These are phyloP conservation scores for Tuber microsphaerosporum DNA, from an alignment of 495 filamentous ascomycete species.

Conservation along the genomic window DNA sequence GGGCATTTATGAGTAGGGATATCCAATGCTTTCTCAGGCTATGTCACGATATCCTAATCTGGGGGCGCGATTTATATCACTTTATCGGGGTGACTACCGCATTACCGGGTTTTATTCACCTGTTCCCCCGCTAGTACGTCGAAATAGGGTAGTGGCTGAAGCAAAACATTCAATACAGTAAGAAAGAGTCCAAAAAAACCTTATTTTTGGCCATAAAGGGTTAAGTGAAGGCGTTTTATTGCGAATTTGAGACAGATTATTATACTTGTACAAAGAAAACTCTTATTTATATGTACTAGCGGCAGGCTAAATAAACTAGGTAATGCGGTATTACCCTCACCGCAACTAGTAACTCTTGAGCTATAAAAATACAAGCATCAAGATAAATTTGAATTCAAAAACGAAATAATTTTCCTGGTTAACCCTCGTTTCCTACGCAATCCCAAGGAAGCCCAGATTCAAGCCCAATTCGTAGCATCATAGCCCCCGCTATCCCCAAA, in stretches of 20 bases:
- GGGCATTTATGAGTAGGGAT: neutral
- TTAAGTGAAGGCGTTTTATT: too few relatives aligned
- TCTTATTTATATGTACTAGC: too few relatives aligned
- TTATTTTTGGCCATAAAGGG: too few relatives aligned
- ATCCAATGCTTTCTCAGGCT: neutral
- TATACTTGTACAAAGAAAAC: too few relatives aligned
- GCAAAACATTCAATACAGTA: too few relatives aligned
- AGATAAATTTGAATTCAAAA: neutral
- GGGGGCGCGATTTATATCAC: neutral
- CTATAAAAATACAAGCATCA: neutral
- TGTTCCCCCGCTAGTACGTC: too few relatives aligned
- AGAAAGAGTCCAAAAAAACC: too few relatives aligned
- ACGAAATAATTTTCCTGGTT: neutral
- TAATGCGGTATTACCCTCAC: neutral
- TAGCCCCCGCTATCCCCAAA: neutral
- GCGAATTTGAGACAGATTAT: too few relatives aligned
- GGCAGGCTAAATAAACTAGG: too few relatives aligned
- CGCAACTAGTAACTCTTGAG: neutral
- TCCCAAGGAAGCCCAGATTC: neutral
- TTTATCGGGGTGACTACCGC: neutral
- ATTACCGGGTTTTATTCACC: too few relatives aligned
- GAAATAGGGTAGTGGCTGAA: too few relatives aligned
- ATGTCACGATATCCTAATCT: neutral
- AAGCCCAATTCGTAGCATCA: neutral
- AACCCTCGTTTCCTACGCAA: neutral